Conservation (phyloP, 257 asterid genomes). For the Capsicum pubescens region DNA sequence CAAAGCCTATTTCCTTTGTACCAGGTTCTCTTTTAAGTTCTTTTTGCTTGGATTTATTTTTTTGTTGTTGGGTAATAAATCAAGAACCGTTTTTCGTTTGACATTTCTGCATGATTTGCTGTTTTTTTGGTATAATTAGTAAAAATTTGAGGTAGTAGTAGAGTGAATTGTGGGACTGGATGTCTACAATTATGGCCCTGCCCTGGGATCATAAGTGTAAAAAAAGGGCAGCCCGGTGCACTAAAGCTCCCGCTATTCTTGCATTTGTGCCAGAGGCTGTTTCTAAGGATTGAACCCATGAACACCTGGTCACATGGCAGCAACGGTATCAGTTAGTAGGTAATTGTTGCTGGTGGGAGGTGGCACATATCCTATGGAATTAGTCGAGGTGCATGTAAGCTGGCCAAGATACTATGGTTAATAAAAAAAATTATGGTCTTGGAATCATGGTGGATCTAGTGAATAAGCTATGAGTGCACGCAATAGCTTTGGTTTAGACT, state of each 20-base stretch:
- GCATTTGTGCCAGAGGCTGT: too few species aligned
- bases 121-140: not conserved
- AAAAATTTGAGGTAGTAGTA: slow-evolving; percentile 14
- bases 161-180: slow-evolving; percentile 4
- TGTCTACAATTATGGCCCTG: not conserved
- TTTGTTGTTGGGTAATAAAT: not conserved
- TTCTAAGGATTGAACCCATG: too few species aligned
- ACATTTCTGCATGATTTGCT: not conserved
- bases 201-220: too few species aligned
- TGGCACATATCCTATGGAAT: too few species aligned
- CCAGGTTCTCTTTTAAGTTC: slow-evolving; percentile 38
- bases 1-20: slow-evolving; percentile 81
- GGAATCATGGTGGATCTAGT: not conserved
- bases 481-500: not conserved
- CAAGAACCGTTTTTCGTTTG: not conserved
- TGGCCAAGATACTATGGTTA: too few species aligned
- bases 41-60: not conserved
- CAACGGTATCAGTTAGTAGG: too few species aligned
- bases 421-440: not conserved
- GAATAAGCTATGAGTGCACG: not conserved
- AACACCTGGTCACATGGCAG: too few species aligned
- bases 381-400: too few species aligned
- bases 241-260: too few species aligned
- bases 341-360: too few species aligned
- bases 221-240: too few species aligned